Evolutionary conservation across 805 yeast genomes (phyloP), one percentile per base, ranked within the genome.

Genomic region (Sugiyamaella chiloensis): DNA sequence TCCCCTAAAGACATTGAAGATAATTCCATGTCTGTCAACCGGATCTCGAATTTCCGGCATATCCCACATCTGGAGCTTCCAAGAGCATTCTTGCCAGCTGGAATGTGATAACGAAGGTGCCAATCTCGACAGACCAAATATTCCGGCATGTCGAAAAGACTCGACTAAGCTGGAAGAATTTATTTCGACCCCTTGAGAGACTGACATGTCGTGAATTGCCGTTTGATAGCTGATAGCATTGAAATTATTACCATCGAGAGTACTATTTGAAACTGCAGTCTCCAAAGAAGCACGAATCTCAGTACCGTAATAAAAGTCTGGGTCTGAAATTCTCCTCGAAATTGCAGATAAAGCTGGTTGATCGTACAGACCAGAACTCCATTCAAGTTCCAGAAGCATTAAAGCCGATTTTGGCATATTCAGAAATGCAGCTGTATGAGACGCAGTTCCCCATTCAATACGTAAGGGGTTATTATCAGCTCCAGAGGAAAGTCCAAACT

Each of bases 11-110:
- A 78, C 60, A 3, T 70, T 67, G 59, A 83, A 87, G 2, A 82
- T 63, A 2, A 71, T 66, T 37, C 74, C 75, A 39, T 77, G 71
- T 32, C 71, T 76, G 0, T 69, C 62, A 0, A 46, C 43, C 0
- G 74, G 60, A 0, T 50, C 53, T 2, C 58, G 60, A 1, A 7
- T 14, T 0, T 60, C 52, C 0, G 95, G 87, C 1, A 85, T 51
- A 46, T 83, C 84, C 97, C 97, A 90, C 42, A 78, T 76, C 36
- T 75, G 77, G 34, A 90, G 64, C 58, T 85, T 85, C 88, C 96
- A 83, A 0, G 81, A 77, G 79, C 88, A 81, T 49, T 76, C 80
- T 60, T 74, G 85, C 1, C 64, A 49, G 20, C 58, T 60, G 1
- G 52, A 44, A 8, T 56, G 55, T 5, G 47, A 42, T 19, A 35